Evolutionary conservation across 2,329 filamentous ascomycete species (phyloP), one percentile per base, ranked within the genome.

Genomic region (Tolypocladium inflatum): DNA sequence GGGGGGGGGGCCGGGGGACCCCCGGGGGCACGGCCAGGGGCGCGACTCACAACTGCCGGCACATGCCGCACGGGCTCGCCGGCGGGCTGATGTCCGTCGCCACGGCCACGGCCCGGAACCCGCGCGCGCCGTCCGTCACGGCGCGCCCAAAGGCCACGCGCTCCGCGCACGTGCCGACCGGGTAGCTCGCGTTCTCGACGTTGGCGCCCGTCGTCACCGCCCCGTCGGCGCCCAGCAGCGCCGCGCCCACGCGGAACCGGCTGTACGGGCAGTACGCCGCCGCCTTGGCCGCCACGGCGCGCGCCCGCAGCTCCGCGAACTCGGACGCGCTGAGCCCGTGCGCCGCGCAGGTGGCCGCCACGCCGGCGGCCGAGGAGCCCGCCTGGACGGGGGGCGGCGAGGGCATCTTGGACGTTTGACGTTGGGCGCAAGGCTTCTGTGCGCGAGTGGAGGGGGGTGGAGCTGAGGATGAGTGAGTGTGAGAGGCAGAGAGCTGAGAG

Each of bases 161-260:
- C 80, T 99, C 94, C 17, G 94, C 94, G 73, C 94, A 97, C 3
- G 90, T 95, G n/a, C 91, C 91, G 7, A 97, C 92, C 0, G 94
- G 93, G 70, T 96, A 97, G 35, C 88, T 79, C 1, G 91, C 92
- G 70, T 97, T 97, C 76, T 99, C 94, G 61, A 97, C 85, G 70
- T 96, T 96, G 62, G 90, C 91, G 57, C 94, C 94, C 53, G 65
- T 63, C 54, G 70, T 67, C 54, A 70, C 61, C 55, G 65, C 62
- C 3, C 80, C 82, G 37, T 78, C 73, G 13, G 72, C 68, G 42
- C 71, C 71, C 61, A 97, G 84, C 60, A 97, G 74, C 39, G 89
- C 86, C 55, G 89, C 87, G 62, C 94, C 94, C 61, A 99, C 94
- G 62, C 87, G 89, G 80, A 97, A 99, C 60, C 87, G 82, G 66